phyloP scores from a whole-genome alignment of 805 yeast species.

The Cyberlindnera maritima region DNA sequence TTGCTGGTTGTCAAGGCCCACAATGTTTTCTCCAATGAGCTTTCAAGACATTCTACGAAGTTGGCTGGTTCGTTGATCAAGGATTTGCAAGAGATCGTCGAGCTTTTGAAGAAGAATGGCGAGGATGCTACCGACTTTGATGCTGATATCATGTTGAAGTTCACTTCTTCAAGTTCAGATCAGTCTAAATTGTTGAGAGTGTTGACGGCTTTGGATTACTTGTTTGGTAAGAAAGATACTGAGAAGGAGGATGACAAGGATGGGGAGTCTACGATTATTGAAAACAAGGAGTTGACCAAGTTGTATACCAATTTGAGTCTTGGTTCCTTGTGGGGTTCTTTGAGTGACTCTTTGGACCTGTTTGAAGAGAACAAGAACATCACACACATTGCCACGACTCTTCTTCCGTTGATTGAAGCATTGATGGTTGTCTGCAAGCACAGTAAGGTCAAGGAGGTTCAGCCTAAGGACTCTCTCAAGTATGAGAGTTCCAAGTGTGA shows the following conservation, averaged over 20 bases:
- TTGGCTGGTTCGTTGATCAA: constrained; percentile 52
- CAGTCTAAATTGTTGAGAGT: constrained; percentile 87
- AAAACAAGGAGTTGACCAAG: constrained; percentile 45
- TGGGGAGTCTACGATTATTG: constrained; percentile 14
- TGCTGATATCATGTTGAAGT: constrained; percentile 55
- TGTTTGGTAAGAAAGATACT: constrained; percentile 43
- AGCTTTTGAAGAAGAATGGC: constrained; percentile 7
- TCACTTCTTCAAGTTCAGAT: constrained; percentile 77
- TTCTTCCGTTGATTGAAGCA: constrained; percentile 85
- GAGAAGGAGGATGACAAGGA: constrained; percentile 25
- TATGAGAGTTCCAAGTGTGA: constrained; percentile 65
- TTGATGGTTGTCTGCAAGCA: constrained; percentile 96
- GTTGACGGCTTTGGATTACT: constrained; percentile 82
- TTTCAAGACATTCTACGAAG: constrained; percentile 60
- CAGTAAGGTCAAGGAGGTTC: constrained; percentile 58
- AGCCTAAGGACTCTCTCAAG: constrained; percentile 50
- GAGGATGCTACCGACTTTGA: constrained; percentile 44
- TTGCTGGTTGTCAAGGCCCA: constrained; percentile 62
- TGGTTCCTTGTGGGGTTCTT: constrained; percentile 81
- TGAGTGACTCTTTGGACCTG: constrained; percentile 66
- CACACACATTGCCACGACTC: constrained; percentile 69
- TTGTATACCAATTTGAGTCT: constrained; percentile 68
- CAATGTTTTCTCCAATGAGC: constrained; percentile 60
- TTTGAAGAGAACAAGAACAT: constrained; percentile 58
- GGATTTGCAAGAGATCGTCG: constrained; percentile 44